These are phyloP conservation scores for Erythrobasidium hasegawianum DNA, from an alignment of 1,284 basidiomycete species.

Conservation along the genomic window DNA sequence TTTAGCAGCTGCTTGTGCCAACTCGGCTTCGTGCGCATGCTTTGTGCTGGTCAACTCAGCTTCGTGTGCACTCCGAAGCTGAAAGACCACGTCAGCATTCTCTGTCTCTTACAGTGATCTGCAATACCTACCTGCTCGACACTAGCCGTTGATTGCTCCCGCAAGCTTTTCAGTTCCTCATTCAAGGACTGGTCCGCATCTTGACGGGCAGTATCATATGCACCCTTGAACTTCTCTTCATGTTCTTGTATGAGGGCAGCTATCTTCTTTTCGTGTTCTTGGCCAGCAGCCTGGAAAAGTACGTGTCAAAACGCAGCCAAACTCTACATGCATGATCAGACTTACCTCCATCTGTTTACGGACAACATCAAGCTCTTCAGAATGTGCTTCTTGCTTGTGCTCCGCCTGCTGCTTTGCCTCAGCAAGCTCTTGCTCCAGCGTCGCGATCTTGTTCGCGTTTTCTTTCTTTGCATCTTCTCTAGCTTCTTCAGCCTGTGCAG, in stretches of 20 bases:
- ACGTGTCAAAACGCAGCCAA: too few species aligned
- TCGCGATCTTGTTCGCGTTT: conserved; percentile 47
- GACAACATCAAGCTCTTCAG: not conserved
- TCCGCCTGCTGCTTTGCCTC: not conserved
- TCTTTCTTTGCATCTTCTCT: conserved; percentile 49
- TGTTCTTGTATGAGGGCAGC: conserved; percentile 63
- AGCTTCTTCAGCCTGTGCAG: not conserved
- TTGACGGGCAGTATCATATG: conserved; percentile 66
- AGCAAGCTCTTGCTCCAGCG: not conserved
- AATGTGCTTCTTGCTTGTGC: not conserved
- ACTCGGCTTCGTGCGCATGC: conserved; percentile 52
- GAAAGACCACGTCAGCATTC: not conserved
- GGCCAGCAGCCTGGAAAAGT: not conserved
- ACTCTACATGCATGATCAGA: too few species aligned
- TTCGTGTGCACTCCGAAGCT: conserved; percentile 54
- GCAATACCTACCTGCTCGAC: conserved; percentile 63
- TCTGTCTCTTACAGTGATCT: too few species aligned
- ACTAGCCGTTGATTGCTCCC: conserved; percentile 61
- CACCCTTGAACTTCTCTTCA: conserved; percentile 61
- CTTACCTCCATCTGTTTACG: conserved; percentile 13
- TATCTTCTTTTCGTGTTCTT: not conserved
- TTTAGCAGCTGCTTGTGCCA: conserved; percentile 50
- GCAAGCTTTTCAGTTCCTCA: conserved; percentile 64
- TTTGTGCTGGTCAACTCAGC: conserved; percentile 59
- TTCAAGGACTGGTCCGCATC: conserved; percentile 65